phyloP scores from a whole-genome alignment of 768 basidiomycete species.

The Trametes cinnabarina region DNA sequence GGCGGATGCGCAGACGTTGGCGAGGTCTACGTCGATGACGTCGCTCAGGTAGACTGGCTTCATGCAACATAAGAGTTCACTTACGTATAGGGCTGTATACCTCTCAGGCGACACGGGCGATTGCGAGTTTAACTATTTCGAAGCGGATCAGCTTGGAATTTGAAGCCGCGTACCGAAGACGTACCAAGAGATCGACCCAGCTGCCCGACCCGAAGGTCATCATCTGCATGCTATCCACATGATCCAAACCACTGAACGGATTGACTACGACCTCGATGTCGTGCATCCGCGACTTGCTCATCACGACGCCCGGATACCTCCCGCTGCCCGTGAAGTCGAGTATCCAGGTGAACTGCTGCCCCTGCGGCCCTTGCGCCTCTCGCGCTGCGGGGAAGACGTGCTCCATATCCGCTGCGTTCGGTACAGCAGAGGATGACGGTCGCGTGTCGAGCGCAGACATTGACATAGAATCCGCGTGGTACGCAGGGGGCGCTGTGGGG shows the following conservation, averaged over 20 bases:
- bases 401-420: constrained; percentile 45
- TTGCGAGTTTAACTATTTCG: constrained; percentile 50
- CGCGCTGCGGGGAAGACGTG: constrained; percentile 47
- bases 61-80: constrained; percentile 24
- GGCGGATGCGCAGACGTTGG: constrained; percentile 69
- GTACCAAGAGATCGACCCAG: constrained; percentile 66
- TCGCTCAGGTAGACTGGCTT: too few relatives aligned
- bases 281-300: constrained; percentile 71
- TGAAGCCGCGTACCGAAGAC: constrained; percentile 23
- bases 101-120: constrained; percentile 51
- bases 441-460: constrained; percentile 33
- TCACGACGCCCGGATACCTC: constrained; percentile 53
- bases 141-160: not conserved
- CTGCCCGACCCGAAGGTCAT: constrained; percentile 50
- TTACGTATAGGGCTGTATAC: constrained; percentile 67
- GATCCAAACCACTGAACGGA: constrained; percentile 48
- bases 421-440: constrained; percentile 54
- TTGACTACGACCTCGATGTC: constrained; percentile 68
- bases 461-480: constrained; percentile 21
- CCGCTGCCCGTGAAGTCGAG: constrained; percentile 69
- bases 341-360: constrained; percentile 49
- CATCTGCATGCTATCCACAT: constrained; percentile 41
- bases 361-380: constrained; percentile 23
- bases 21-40: constrained; percentile 47
- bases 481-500: constrained; percentile 42